A percentile compares a stretch with the other conserved stretches of the same genome.
Conservation (phyloP, 1,284 basidiomycete species). For the Apiotrichum mycotoxinovorans region DNA sequence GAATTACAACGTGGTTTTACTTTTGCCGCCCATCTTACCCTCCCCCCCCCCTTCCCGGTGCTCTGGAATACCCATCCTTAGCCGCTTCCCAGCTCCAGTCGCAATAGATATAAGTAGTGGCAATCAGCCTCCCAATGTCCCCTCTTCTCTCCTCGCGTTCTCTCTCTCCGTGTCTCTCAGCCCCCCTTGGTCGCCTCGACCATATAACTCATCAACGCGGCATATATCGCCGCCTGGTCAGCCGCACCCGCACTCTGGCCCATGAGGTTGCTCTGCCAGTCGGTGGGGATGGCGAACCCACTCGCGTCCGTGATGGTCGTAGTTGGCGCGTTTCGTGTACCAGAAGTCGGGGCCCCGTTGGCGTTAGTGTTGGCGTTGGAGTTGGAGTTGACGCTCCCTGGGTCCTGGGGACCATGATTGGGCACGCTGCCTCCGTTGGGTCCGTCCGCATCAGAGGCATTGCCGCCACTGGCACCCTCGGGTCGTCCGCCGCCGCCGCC, state of each 20-base stretch:
- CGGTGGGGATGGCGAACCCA: neutral
- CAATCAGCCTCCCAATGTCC: too few species aligned
- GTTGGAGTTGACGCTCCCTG: neutral
- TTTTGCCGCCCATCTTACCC: neutral
- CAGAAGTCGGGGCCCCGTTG: too few species aligned
- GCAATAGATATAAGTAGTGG: too few species aligned
- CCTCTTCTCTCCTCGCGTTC: too few species aligned
- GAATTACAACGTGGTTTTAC: neutral
- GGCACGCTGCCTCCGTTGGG: neutral
- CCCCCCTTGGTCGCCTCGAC: slow-evolving; percentile 23
- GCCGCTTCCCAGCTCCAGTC: too few species aligned
- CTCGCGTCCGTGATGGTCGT: neutral
- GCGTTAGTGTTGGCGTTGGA: neutral
- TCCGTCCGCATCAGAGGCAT: neutral
- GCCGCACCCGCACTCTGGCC: neutral
- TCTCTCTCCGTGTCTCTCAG: too few species aligned
- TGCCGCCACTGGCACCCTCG: neutral
- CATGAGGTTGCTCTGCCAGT: neutral
- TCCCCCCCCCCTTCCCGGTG: neutral
- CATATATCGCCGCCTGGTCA: slow-evolving; percentile 27
- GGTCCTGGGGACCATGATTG: neutral
- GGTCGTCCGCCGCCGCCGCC: neutral
- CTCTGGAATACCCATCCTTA: too few species aligned
- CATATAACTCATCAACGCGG: slow-evolving; percentile 32
- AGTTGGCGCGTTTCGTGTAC: neutral